Base-by-base conservation (phyloP, 345 rosid species). In the Salix arbutifolia region DNA sequence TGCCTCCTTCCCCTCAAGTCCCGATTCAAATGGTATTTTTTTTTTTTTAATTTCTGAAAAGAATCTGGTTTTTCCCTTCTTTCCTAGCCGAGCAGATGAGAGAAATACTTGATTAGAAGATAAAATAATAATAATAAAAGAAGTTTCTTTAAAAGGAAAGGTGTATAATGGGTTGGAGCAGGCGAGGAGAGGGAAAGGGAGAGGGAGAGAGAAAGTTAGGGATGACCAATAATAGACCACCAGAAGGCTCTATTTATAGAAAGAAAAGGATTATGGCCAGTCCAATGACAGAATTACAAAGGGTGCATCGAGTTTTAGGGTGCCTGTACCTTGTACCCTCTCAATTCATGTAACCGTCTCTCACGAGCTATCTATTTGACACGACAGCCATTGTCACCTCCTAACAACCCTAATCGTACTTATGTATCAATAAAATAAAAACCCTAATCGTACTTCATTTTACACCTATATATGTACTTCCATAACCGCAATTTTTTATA, bases 71-170 rank as follows among this genome's bases (percentile, higher is more conserved):
- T 31, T 21, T 8, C 0, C 5, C 10, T 21, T 19, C 25, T 56
- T 1, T 19, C 23, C 7, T 56, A 17, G 62, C 50, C 13, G 50
- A 13, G 50, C 50, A 44, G 50, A 40, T 9, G 3, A 2, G 11
- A 40, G 9, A 40, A 10, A 40, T 7, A 58, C 2, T n/a, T 58
- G 64, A 19, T n/a, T 5, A 21, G 23, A 58, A 38, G 33, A 68
- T 26, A 38, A 1, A 3, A 30, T 35, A 0, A 33, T 19, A 18
- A 60, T 28, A 12, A 28, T 33, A 74, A 61, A 38, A 35, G 50
- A 52, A 67, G 76, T 80, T 84, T 72, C 86, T 79, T 72, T 60
- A 79, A 79, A 81, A 79, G 89, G 86, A 83, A 82, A 76, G 76
- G 17, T 8, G 31, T 21, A 33, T 50, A 25, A 76, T 4, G 33